Base-by-base conservation (phyloP, 2,329 filamentous ascomycete genomes). In the Blastomyces silverae region DNA sequence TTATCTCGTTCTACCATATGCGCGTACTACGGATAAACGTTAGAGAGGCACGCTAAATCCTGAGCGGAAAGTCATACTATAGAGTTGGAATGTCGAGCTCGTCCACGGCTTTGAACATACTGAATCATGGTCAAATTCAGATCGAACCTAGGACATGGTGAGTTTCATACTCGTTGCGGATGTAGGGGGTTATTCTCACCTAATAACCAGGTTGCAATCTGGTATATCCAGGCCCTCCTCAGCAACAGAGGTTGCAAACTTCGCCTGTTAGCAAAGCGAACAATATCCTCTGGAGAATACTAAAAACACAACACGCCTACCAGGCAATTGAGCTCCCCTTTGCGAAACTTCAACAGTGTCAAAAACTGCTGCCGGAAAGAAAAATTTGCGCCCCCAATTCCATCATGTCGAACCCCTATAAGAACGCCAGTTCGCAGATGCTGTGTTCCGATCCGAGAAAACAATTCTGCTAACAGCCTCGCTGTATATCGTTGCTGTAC, bases 101-200 rank as follows among this genome's bases (percentile, higher is more conserved):
- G 85, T 0, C 94, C 94, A 67, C 91, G 85, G 17, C 92, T 97
- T 75, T 99, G 94, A 25, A 97, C 87, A 73, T 97, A 97, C 72
- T 96, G 90, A 62, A 97, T 97, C 75, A 96, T 87, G 0, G 93
- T 97, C 13, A 84, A 82, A 76, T 92, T 96, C 2, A 96, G 83
- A 73, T 97, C 91, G 71, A 97, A 99, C 1, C 92, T 79, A 57
- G 13, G 1, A 87, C 76, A 6, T 86, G 5, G 39, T 39, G 7
- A 55, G 34, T 46, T 15, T 15, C n/a, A 55, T 42, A 53, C n/a
- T 48, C 46, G 10, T 25, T 28, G 37, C 15, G 28, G 6, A 4
- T 4, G 42, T 28, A 37, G 5, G 34, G 17, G 15, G 5, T 10
- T 25, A 46, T 52, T 55, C 64, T 60, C 70, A 77, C 75, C 80